Percentiles rank a stretch among this genome's conserved stretches.
These are phyloP conservation scores for Calophaca sinica DNA, from an alignment of 306 rosid genomes.

Conservation along the genomic window DNA sequence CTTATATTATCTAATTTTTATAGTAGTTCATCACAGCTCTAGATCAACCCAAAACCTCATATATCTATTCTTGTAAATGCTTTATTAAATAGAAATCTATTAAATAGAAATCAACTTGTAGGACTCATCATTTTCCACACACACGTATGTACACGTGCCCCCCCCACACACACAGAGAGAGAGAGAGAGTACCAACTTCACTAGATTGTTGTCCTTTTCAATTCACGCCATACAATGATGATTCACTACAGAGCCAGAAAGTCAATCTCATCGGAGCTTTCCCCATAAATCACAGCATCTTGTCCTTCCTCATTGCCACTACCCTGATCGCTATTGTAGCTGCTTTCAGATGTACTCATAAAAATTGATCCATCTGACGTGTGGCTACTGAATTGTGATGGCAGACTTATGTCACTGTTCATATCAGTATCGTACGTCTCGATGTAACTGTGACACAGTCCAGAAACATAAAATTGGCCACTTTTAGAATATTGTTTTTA, in stretches of 20 bases:
- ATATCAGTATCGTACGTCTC: slow-evolving; percentile 75
- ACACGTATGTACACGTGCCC: neutral
- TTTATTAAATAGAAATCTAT: slow-evolving; percentile 35
- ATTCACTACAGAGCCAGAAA: slow-evolving; percentile 57
- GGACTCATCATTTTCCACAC: neutral
- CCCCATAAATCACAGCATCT: slow-evolving; percentile 71
- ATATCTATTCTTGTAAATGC: slow-evolving; percentile 7
- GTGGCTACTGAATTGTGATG: slow-evolving; percentile 76
- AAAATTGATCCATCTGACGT: slow-evolving; percentile 76
- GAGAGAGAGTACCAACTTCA: slow-evolving; percentile 60
- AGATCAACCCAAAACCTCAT: slow-evolving; percentile 36
- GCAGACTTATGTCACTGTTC: slow-evolving; percentile 73
- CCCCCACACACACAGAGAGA: neutral
- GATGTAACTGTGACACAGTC: slow-evolving; percentile 70
- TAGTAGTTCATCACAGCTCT: slow-evolving; percentile 17
- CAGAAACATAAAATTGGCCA: slow-evolving; percentile 39
- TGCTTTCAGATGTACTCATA: slow-evolving; percentile 86
- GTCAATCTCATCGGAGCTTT: slow-evolving; percentile 93
- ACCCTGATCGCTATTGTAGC: slow-evolving; percentile 92
- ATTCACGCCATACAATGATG: slow-evolving; percentile 36
- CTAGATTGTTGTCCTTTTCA: slow-evolving; percentile 48
- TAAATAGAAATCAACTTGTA: slow-evolving; percentile 36
- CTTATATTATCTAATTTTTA: slow-evolving; percentile 22
- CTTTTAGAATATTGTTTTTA: slow-evolving; percentile 11
- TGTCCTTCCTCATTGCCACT: slow-evolving; percentile 96